Evolutionary conservation across 2,329 filamentous ascomycete genomes (phyloP), one percentile per base, ranked within the genome.

Genomic region (Saccharata proteae): DNA sequence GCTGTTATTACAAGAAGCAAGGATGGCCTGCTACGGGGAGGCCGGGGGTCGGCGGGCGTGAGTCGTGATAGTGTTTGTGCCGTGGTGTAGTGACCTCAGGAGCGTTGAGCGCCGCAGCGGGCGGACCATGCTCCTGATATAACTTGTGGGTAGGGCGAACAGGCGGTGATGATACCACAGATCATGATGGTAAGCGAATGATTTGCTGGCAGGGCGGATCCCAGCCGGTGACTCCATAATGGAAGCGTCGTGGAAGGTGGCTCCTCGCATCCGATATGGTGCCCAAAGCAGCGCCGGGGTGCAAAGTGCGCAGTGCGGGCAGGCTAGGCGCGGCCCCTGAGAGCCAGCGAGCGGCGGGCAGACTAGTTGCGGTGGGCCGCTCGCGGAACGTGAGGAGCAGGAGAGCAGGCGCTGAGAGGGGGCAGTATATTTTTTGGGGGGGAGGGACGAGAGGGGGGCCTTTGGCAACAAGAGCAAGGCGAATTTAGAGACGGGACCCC

Each of bases 241-340:
- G 26, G 19, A 29, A 27, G 30, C 16, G 21, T 26, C 26, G 27
- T 35, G 32, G 32, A 30, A 35, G 16, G 31, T n/a, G n/a, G n/a
- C n/a, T n/a, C n/a, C 26, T 35, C 32, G 30, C 26, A 35, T 35
- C 32, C 26, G 32, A 17, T 35, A 35, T 35, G 32, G 26, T 35
- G 32, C 32, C 32, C 32, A 30, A 35, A 35, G 16, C 19, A 22
- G 21, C 22, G 32, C 32, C 25, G 26, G 30, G 32, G 22, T 14
- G 12, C 25, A 34, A 35, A 35, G 32, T n/a, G n/a, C n/a, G 27
- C 29, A 29, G 26, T 35, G 21, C 32, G 32, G 32, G 26, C 30
- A 29, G 32, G 32, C 32, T 27, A 23, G 27, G 15, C n/a, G n/a
- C 32, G 30, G 16, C 32, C 32, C 32, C 32, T 35, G 32, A 35